Conservation (phyloP, 2,329 filamentous ascomycete species). For the Xylaria sp. region DNA sequence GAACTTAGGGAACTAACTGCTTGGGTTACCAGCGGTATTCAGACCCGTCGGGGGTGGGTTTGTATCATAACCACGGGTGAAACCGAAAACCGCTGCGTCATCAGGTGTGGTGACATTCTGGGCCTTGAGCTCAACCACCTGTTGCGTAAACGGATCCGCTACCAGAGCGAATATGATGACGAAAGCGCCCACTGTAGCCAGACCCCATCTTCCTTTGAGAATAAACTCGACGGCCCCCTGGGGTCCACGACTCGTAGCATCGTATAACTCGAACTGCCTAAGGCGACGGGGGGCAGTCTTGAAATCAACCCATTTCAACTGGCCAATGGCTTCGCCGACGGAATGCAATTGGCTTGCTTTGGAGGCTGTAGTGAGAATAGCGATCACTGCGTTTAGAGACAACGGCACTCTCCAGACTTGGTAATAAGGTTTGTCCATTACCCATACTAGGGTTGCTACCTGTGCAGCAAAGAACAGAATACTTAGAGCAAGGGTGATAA, state of each 20-base stretch:
- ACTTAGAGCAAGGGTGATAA: slow-evolving; percentile 21
- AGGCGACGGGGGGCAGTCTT: slow-evolving; percentile 15
- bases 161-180: slow-evolving; percentile 20
- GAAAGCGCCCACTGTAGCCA: slow-evolving; percentile 30
- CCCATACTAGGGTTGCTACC: slow-evolving; percentile 19
- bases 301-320: slow-evolving; percentile 33
- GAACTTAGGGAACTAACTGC: neutral
- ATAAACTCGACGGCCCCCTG: slow-evolving; percentile 24
- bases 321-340: slow-evolving; percentile 29
- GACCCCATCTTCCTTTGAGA: slow-evolving; percentile 19
- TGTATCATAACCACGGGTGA: slow-evolving; percentile 19
- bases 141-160: slow-evolving; percentile 31
- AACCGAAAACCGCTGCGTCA: slow-evolving; percentile 15
- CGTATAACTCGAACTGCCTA: slow-evolving; percentile 30
- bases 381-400: slow-evolving; percentile 27
- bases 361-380: slow-evolving; percentile 28
- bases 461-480: slow-evolving; percentile 24
- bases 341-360: slow-evolving; percentile 29
- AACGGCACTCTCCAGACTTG: slow-evolving; percentile 17
- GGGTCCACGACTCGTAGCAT: slow-evolving; percentile 31
- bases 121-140: slow-evolving; percentile 22
- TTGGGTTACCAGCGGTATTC: neutral
- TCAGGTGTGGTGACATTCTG: slow-evolving; percentile 27
- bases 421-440: slow-evolving; percentile 30
- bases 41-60: slow-evolving; percentile 15